phyloP scores from a whole-genome alignment of 495 filamentous ascomycete genomes.

The Penicillium argentinense region DNA sequence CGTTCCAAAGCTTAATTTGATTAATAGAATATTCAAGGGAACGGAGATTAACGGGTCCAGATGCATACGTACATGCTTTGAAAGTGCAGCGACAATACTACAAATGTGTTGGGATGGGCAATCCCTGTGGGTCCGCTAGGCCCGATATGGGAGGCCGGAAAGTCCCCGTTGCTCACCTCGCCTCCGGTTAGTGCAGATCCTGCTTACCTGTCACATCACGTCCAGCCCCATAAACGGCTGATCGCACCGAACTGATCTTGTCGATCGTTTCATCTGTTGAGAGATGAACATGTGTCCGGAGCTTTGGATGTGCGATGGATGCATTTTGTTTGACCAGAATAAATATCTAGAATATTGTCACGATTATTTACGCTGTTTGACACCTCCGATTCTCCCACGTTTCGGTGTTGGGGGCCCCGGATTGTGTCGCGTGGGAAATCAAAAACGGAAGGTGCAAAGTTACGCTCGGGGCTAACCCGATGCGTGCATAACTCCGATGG shows the following conservation, averaged over 20 bases:
- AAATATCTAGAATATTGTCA: too few species aligned
- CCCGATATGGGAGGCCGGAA: constrained; percentile 27
- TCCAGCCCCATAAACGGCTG: constrained; percentile 28
- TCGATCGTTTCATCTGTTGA: constrained; percentile 12
- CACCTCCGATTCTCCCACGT: too few species aligned
- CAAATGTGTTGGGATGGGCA: background rate
- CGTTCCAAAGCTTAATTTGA: constrained; percentile 47
- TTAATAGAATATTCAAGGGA: constrained; percentile 8
- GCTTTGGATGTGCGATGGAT: too few species aligned
- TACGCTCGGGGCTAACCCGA: constrained; percentile 15
- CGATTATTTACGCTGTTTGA: too few species aligned
- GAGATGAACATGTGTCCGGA: too few species aligned
- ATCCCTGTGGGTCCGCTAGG: constrained; percentile 2
- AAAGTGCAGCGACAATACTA: constrained; percentile 4
- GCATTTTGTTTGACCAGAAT: too few species aligned
- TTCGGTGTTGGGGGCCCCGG: constrained; percentile 9
- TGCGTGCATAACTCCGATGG: constrained; percentile 16
- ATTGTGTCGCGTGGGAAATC: constrained; percentile 10
- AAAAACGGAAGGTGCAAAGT: constrained; percentile 24
- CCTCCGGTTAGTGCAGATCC: constrained; percentile 37
- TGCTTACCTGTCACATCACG: constrained; percentile 35
- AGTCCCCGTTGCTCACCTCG: constrained; percentile 26
- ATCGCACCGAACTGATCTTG: constrained; percentile 24
- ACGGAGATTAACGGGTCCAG: background rate
- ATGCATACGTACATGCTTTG: too few species aligned